A percentile compares a stretch with the other conserved stretches of the same genome.
Evolutionary conservation across 164 flowering plant species (phyloP).

Genomic region (Stephania japonica): DNA sequence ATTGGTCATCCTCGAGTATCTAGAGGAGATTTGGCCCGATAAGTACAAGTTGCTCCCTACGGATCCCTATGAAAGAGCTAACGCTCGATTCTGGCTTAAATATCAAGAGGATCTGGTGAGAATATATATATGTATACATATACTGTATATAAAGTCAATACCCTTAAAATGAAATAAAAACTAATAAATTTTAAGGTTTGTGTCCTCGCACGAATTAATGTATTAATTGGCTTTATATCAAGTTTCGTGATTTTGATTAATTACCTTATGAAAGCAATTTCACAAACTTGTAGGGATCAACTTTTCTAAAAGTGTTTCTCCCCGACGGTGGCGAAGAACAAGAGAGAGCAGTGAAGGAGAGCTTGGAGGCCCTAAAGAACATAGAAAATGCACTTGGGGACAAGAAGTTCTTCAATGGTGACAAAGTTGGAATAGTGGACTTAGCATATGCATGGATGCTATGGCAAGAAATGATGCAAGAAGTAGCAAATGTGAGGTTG

Average conservation of each 20-base stretch:
- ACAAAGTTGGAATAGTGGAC: constrained; percentile 30
- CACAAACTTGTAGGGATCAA: background rate
- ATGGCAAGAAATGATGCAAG: constrained; percentile 27
- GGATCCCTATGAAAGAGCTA: constrained; percentile 27
- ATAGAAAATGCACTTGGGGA: constrained; percentile 32
- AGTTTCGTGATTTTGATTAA: too few relatives aligned
- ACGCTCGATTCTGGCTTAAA: constrained; percentile 36
- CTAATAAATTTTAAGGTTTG: too few relatives aligned
- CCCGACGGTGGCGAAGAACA: constrained; percentile 26
- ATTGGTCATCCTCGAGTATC: constrained; percentile 30
- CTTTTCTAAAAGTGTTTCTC: constrained; percentile 8
- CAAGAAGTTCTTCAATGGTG: constrained; percentile 31
- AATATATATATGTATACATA: too few relatives aligned
- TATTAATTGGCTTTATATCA: too few relatives aligned
- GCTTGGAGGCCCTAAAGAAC: constrained; percentile 18
- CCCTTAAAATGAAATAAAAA: too few relatives aligned
- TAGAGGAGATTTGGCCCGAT: constrained; percentile 36
- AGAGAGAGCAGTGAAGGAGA: constrained; percentile 28
- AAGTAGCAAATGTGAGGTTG: constrained; percentile 18
- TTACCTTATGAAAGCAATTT: background rate
- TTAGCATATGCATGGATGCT: constrained; percentile 27
- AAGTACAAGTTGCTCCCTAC: constrained; percentile 23
- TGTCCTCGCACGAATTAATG: too few relatives aligned
- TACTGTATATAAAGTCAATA: too few relatives aligned
- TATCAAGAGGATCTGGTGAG: constrained; percentile 29